phyloP scores from a whole-genome alignment of 345 rosid species.

The Citrus maxima region DNA sequence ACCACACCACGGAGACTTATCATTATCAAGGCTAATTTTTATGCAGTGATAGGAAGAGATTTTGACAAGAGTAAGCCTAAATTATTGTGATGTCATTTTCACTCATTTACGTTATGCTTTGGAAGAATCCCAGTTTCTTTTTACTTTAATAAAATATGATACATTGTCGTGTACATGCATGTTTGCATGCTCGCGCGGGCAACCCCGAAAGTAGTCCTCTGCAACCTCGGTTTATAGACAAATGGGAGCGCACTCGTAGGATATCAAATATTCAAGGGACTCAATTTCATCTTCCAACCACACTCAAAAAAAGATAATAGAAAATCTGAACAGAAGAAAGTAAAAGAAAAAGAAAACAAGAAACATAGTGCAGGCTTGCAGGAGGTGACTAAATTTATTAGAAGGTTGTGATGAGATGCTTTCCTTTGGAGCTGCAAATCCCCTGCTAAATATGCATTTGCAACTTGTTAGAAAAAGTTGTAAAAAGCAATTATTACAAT shows the following conservation, averaged over 20 bases:
- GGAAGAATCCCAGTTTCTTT: neutral
- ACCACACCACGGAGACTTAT: neutral
- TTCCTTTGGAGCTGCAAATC: constrained; percentile 31
- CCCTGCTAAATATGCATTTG: constrained; percentile 13
- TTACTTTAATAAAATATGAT: neutral
- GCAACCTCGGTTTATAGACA: neutral
- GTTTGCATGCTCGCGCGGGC: neutral
- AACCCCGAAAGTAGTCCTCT: neutral
- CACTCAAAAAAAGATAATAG: neutral
- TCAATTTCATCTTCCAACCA: neutral
- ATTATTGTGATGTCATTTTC: constrained; percentile 10
- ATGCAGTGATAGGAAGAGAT: neutral
- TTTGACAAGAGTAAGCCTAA: neutral
- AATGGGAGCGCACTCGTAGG: neutral
- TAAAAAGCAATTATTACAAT: constrained; percentile 24
- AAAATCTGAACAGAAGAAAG: neutral
- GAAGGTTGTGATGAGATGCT: constrained; percentile 21
- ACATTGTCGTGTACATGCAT: neutral
- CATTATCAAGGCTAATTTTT: neutral
- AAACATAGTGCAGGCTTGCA: neutral
- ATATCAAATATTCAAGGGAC: constrained; percentile 4
- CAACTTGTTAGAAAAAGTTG: constrained; percentile 20
- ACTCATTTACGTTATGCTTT: neutral
- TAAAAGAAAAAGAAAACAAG: too few relatives aligned
- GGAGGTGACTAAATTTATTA: neutral